Conservation (phyloP, 108 stramenopile species). For the Mayamaea pseudoterrestris region DNA sequence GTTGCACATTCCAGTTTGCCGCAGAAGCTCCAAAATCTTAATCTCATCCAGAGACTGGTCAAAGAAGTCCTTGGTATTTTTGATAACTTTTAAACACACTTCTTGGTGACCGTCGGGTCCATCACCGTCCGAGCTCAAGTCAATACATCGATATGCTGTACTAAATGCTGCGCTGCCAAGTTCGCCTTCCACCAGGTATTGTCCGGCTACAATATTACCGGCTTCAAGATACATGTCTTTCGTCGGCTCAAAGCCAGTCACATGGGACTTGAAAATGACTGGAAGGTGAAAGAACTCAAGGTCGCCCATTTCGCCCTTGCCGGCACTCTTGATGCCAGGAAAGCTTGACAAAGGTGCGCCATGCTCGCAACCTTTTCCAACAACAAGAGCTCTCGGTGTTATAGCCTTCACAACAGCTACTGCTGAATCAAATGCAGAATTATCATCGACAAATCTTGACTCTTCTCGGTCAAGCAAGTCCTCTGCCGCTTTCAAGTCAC, state of each 20-base stretch:
- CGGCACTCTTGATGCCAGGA: slow-evolving; percentile 54
- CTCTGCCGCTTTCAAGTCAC: slow-evolving; percentile 35
- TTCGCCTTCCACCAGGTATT: slow-evolving; percentile 83
- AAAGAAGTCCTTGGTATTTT: slow-evolving; percentile 98
- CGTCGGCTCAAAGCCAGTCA: slow-evolving; percentile 82
- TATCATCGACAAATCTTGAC: too few relatives aligned
- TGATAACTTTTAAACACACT: slow-evolving; percentile 95
- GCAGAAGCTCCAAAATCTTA: slow-evolving; percentile 84
- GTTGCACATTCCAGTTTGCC: slow-evolving; percentile 68
- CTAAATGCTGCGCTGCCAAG: slow-evolving; percentile 94
- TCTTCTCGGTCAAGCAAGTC: slow-evolving; percentile 11
- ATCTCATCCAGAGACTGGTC: slow-evolving; percentile 98
- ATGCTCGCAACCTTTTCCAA: background rate
- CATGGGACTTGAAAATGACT: slow-evolving; percentile 73
- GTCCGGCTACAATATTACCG: slow-evolving; percentile 78
- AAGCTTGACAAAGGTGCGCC: slow-evolving; percentile 26
- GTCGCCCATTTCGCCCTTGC: slow-evolving; percentile 62
- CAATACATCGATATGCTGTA: slow-evolving; percentile 85
- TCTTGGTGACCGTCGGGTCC: slow-evolving; percentile 62
- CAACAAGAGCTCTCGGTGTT: background rate
- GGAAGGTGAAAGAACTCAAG: slow-evolving; percentile 73
- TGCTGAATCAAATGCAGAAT: too few relatives aligned
- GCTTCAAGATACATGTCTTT: slow-evolving; percentile 72
- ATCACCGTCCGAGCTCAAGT: slow-evolving; percentile 59
- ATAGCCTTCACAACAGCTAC: background rate